These are phyloP conservation scores for Galerina sulciceps DNA, from an alignment of 768 basidiomycete genomes.

Conservation along the genomic window DNA sequence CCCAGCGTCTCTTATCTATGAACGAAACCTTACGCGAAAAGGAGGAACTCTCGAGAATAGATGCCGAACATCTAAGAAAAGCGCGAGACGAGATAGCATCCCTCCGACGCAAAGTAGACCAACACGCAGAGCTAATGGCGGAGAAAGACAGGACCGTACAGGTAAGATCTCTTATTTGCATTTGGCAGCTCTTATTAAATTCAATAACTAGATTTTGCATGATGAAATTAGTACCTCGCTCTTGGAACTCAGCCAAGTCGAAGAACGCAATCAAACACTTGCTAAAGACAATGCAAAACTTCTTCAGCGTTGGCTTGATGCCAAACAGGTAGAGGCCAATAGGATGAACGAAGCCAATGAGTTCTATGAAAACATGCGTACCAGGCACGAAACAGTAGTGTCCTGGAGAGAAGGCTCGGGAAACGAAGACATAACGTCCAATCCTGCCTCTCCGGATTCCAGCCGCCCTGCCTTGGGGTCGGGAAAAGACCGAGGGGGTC, in stretches of 20 bases:
- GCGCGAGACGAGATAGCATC: conserved; percentile 74
- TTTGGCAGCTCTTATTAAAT: conserved; percentile 8
- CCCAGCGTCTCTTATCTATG: conserved; percentile 90
- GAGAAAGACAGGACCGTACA: conserved; percentile 91
- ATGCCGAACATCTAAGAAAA: conserved; percentile 80
- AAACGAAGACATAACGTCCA: conserved; percentile 25
- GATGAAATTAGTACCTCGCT: conserved; percentile 94
- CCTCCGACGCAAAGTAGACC: conserved; percentile 77
- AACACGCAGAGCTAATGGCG: conserved; percentile 83
- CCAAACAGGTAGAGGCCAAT: conserved; percentile 90
- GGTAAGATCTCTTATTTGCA: conserved; percentile 48
- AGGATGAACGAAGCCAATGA: conserved; percentile 94
- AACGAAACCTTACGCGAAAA: conserved; percentile 94
- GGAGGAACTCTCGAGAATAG: conserved; percentile 83
- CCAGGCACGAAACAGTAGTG: conserved; percentile 64
- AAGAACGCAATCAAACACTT: conserved; percentile 85
- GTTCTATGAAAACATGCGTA: conserved; percentile 87
- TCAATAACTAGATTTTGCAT: conserved; percentile 73
- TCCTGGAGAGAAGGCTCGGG: conserved; percentile 56
- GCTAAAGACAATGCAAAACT: conserved; percentile 94
- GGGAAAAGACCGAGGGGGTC: conserved; percentile 74
- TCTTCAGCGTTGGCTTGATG: conserved; percentile 95
- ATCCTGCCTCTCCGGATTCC: conserved; percentile 32
- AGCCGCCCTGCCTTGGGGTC: conserved; percentile 44
- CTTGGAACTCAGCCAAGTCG: conserved; percentile 88